A percentile compares a stretch with the other conserved stretches of the same genome.
These are phyloP conservation scores for Didymosphaeria variabile DNA, from an alignment of 2,329 filamentous ascomycete genomes.

Conservation along the genomic window DNA sequence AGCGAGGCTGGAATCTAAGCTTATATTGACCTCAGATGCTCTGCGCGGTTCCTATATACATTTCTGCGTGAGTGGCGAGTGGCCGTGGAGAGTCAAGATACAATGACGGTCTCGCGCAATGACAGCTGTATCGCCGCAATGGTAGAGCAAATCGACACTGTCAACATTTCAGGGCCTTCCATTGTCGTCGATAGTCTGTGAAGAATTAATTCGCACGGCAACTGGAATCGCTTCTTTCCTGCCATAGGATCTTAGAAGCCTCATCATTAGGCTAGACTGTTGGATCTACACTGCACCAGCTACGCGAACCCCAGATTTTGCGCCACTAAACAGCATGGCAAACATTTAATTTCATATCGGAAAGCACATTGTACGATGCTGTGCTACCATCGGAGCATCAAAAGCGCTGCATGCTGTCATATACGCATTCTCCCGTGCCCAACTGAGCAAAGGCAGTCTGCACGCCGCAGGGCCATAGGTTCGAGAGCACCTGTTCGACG, in stretches of 20 bases:
- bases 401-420: constrained; percentile 4
- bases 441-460: constrained; percentile 5
- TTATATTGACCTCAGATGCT: constrained; percentile 6
- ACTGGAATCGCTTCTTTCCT: background rate
- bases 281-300: background rate
- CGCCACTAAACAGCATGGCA: constrained; percentile 1
- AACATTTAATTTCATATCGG: constrained; percentile 6
- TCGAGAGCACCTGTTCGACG: background rate
- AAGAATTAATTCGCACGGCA: background rate
- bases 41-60: background rate
- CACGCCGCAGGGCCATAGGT: constrained; percentile 3
- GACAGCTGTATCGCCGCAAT: background rate
- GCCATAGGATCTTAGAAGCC: background rate
- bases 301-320: background rate
- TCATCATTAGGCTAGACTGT: background rate
- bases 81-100: background rate
- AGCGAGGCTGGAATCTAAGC: background rate
- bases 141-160: background rate
- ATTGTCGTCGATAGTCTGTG: background rate
- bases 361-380: background rate
- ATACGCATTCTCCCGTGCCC: constrained; percentile 12
- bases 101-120: background rate
- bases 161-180: background rate
- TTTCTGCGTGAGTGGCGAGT: constrained; percentile 2
- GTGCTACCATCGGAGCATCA: constrained; percentile 9